Evolutionary conservation across 768 basidiomycete species (phyloP).

Genomic region (Trametes punicea): DNA sequence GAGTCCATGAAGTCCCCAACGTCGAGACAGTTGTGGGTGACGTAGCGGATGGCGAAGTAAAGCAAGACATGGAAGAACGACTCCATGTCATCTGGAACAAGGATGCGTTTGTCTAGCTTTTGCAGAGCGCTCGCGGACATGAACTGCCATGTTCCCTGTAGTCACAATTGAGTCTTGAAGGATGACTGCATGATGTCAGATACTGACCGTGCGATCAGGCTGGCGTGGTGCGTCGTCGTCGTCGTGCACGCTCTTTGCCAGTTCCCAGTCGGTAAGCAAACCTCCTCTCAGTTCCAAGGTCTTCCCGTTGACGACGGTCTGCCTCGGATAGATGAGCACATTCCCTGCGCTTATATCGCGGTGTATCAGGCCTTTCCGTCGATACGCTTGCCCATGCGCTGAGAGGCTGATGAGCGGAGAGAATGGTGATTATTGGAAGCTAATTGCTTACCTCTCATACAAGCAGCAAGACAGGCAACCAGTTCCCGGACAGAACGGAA

Average conservation of each 20-base stretch:
- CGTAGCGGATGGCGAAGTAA: constrained; percentile 10
- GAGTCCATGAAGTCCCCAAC: constrained; percentile 15
- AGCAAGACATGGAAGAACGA: constrained; percentile 10
- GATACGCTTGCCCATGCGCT: constrained; percentile 3
- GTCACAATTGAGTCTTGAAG: not conserved
- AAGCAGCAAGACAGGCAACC: not conserved
- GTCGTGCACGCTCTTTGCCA: not conserved
- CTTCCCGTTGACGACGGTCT: not conserved
- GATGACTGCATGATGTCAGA: not conserved
- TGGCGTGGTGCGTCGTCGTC: not conserved
- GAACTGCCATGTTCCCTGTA: constrained; percentile 13
- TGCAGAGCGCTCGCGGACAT: not conserved
- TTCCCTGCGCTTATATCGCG: constrained; percentile 15
- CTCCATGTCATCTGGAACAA: constrained; percentile 6
- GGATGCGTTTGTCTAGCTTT: not conserved
- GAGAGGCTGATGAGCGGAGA: not conserved
- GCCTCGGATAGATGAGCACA: not conserved
- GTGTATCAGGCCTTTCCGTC: not conserved
- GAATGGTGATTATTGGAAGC: not conserved
- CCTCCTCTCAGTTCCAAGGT: not conserved
- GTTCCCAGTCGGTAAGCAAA: constrained; percentile 15
- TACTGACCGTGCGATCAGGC: not conserved
- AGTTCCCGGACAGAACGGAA: not conserved
- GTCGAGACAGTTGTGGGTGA: constrained; percentile 15
- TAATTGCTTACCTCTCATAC: not conserved